Base-by-base conservation (phyloP, 352 stramenopile species). In the Aphanomyces invadans region DNA sequence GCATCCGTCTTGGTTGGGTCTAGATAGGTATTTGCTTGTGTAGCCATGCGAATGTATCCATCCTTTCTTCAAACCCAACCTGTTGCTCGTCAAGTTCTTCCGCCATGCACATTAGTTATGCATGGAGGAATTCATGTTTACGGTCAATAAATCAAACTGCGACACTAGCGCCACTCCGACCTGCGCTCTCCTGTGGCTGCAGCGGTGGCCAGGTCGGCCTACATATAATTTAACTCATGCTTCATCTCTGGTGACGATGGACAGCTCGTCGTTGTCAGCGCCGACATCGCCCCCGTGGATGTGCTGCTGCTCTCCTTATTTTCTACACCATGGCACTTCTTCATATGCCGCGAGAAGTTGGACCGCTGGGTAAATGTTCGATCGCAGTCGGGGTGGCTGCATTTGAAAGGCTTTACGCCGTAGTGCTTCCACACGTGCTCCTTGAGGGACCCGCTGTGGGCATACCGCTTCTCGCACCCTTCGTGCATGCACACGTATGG, bases 401-500 rank as follows among this genome's bases (percentile, higher is more conserved):
- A 81, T 26, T 75, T 73, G 63, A 73, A 81, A 10, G 75, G 75
- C 19, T 79, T 80, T 21, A 74, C 48, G 26, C 68, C 70, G 15
- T 68, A 68, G 44, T 81, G 75, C n/a, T 70, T 74, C 39, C 73
- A 69, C n/a, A 77, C 72, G 71, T 81, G 75, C 38, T 77, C 79
- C 44, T 68, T 76, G 23, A 81, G 54, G 45, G 81, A 81, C 11
- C 71, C 74, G 25, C 63, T 75, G 65, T 81, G 74, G 0, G 60
- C 62, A 57, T 81, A 81, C 21, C 59, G 71, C 49, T 81, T 81
- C 31, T 63, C 70, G 60, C 75, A 81, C 12, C 69, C 68, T 19
- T 62, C 59, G 46, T 71, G 70, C 26, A 33, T 67, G 63, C 76
- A 81, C 2, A 68, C 49, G 44, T 73, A 80, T 21, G 75, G 74